Percentiles rank a stretch among this genome's conserved stretches.
Conservation (phyloP, 441 rosid species). For the Aquilaria agallochum region DNA sequence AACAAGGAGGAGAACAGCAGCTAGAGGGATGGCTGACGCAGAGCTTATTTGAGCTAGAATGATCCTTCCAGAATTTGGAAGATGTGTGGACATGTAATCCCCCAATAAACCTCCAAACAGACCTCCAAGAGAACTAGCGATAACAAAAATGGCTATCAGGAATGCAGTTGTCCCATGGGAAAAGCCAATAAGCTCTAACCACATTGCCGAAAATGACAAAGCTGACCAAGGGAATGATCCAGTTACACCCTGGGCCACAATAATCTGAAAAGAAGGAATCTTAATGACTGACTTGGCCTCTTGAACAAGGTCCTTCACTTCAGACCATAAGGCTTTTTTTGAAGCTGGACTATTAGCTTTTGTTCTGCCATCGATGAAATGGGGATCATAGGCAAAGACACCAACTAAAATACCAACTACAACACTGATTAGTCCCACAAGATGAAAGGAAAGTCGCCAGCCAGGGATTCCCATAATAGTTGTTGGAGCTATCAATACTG, state of each 20-base stretch:
- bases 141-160: constrained; percentile 53
- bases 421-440: constrained; percentile 69
- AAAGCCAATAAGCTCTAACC: constrained; percentile 82
- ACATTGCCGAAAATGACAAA: constrained; percentile 76
- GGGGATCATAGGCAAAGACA: constrained; percentile 70
- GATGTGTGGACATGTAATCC: constrained; percentile 47
- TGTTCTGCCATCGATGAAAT: constrained; percentile 29
- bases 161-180: constrained; percentile 67
- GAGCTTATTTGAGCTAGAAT: constrained; percentile 83
- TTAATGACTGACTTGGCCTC: constrained; percentile 56
- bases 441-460: constrained; percentile 80
- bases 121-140: constrained; percentile 67
- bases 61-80: constrained; percentile 78
- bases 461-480: constrained; percentile 74
- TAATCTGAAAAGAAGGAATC: constrained; percentile 71
- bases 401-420: constrained; percentile 59
- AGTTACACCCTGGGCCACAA: constrained; percentile 79
- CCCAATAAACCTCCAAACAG: constrained; percentile 90
- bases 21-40: constrained; percentile 72
- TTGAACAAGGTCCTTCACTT: constrained; percentile 46
- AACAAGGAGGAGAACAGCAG: constrained; percentile 65
- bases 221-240: constrained; percentile 92
- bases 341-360: constrained; percentile 25
- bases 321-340: constrained; percentile 40
- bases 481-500: constrained; percentile 59